Evolutionary conservation across 2,329 filamentous ascomycete genomes (phyloP).

Genomic region (Talaromyces islandicus): DNA sequence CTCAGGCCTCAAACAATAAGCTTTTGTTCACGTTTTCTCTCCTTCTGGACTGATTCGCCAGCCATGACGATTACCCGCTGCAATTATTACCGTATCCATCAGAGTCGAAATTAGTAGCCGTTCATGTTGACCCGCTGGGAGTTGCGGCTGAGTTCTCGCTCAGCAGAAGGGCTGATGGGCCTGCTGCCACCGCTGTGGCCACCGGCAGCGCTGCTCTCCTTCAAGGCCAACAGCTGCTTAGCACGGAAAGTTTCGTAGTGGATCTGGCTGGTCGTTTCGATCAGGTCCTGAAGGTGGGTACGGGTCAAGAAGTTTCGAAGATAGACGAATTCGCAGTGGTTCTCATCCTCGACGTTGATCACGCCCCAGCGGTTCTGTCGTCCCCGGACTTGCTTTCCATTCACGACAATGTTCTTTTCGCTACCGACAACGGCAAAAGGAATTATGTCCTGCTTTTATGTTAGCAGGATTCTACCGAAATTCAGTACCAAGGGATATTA

Average conservation of each 20-base stretch:
- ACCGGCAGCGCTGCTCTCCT: conserved; percentile 90
- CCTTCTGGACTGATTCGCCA: conserved; percentile 1
- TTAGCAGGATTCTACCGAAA: conserved; percentile 30
- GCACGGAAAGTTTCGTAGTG: conserved; percentile 99
- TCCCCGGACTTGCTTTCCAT: conserved; percentile 93
- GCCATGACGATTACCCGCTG: not conserved
- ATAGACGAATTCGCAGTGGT: conserved; percentile 99
- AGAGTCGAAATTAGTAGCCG: conserved; percentile 65
- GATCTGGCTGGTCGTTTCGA: conserved; percentile 98
- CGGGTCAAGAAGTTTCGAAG: conserved; percentile 97
- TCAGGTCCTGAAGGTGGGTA: conserved; percentile 96
- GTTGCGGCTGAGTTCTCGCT: conserved; percentile 92
- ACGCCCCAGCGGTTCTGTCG: conserved; percentile 99
- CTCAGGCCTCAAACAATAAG: conserved; percentile 7
- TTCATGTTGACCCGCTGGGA: conserved; percentile 99
- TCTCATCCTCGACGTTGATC: conserved; percentile 99
- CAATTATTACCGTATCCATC: not conserved
- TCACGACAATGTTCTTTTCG: conserved; percentile 95
- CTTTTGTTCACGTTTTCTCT: conserved; percentile 8
- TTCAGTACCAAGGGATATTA: conserved; percentile 15
- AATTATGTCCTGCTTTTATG: conserved; percentile 66
- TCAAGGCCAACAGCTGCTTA: conserved; percentile 95
- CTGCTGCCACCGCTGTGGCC: conserved; percentile 60
- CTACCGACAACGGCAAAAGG: conserved; percentile 97
- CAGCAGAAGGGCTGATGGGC: conserved; percentile 91